Percentiles rank a stretch among this genome's conserved stretches.
These are phyloP conservation scores for Ehretia macrophylla DNA, from an alignment of 257 asterid species.

Conservation along the genomic window DNA sequence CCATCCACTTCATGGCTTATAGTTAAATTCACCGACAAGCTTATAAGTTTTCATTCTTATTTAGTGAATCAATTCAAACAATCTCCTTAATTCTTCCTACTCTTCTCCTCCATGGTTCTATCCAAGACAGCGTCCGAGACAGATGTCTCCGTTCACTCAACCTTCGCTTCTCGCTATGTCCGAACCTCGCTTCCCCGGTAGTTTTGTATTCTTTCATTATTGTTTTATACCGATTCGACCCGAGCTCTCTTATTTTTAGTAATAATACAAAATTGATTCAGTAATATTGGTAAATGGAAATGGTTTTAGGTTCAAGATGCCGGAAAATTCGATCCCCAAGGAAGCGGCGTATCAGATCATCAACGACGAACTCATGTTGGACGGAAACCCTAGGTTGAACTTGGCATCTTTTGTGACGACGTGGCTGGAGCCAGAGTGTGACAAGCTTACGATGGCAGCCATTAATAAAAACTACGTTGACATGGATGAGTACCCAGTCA, in stretches of 20 bases:
- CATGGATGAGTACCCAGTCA: constrained; percentile 96
- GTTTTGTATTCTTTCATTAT: too few species aligned
- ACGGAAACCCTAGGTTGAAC: constrained; percentile 90
- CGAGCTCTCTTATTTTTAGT: not conserved
- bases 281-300: too few species aligned
- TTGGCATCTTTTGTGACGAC: constrained; percentile 91
- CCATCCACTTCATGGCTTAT: too few species aligned
- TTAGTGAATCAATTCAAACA: too few species aligned
- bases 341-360: constrained; percentile 94
- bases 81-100: not conserved
- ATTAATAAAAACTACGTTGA: constrained; percentile 85
- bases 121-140: constrained; percentile 51
- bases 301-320: constrained; percentile 61
- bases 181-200: constrained; percentile 73
- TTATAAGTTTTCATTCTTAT: too few species aligned
- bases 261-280: too few species aligned
- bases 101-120: constrained; percentile 50
- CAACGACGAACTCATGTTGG: constrained; percentile 92
- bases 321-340: constrained; percentile 84
- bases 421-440: constrained; percentile 98
- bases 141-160: constrained; percentile 62
- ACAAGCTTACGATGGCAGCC: constrained; percentile 70
- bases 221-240: not conserved
- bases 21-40: too few species aligned
- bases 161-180: constrained; percentile 89